These are phyloP conservation scores for Agaricus bisporus DNA, from an alignment of 768 basidiomycete species.

Conservation along the genomic window DNA sequence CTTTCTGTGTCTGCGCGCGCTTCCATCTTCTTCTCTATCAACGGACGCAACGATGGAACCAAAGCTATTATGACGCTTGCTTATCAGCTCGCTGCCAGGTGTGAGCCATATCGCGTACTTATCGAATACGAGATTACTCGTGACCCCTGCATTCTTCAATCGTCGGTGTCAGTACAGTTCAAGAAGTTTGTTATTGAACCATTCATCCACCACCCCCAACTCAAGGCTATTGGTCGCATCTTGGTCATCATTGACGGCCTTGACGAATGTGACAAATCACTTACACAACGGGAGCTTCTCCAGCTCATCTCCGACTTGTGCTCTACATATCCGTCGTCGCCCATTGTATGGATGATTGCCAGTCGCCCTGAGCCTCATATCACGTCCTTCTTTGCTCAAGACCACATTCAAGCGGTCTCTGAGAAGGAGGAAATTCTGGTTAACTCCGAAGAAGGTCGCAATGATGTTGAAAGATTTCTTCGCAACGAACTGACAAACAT, in stretches of 20 bases:
- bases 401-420: background rate
- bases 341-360: background rate
- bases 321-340: background rate
- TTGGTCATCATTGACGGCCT: background rate
- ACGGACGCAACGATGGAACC: background rate
- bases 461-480: background rate
- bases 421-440: background rate
- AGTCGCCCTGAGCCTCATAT: background rate
- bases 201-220: background rate
- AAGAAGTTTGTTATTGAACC: slow-evolving; percentile 12
- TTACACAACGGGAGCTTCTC: background rate
- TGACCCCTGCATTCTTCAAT: slow-evolving; percentile 6
- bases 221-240: background rate
- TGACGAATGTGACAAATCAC: background rate
- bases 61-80: slow-evolving; percentile 13
- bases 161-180: slow-evolving; percentile 11
- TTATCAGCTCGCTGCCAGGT: slow-evolving; percentile 14
- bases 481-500: background rate
- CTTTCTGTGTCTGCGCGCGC: background rate
- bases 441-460: background rate
- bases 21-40: background rate
- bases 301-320: background rate
- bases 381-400: background rate
- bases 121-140: slow-evolving; percentile 7
- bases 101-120: background rate